phyloP scores from a whole-genome alignment of 1,284 basidiomycete species.

The Lentinula novae-zelandiae region DNA sequence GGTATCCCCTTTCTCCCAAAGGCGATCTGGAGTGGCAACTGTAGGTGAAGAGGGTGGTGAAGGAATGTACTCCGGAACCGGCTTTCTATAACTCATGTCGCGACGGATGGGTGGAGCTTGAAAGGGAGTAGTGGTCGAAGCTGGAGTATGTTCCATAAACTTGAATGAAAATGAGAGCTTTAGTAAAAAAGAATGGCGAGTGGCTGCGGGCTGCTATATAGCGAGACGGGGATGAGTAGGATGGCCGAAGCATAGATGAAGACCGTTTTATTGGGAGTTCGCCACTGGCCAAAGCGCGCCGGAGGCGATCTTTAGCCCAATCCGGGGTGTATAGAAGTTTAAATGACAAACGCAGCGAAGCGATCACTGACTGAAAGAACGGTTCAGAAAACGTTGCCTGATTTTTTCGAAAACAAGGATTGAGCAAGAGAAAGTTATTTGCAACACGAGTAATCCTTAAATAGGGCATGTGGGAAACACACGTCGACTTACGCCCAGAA shows the following conservation, averaged over 20 bases:
- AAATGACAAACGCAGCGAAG: not conserved
- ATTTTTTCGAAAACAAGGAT: not conserved
- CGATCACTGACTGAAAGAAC: conserved; percentile 1
- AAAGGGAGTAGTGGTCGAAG: conserved; percentile 19
- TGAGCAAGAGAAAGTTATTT: not conserved
- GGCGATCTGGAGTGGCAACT: conserved; percentile 22
- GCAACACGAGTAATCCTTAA: not conserved
- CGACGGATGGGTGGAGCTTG: conserved; percentile 22
- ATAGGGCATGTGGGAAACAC: conserved; percentile 7
- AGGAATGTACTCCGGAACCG: conserved; percentile 59
- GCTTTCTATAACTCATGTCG: conserved; percentile 61
- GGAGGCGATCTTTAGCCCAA: not conserved
- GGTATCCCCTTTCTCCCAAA: conserved; percentile 18
- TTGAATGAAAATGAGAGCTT: not conserved
- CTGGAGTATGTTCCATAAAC: not conserved
- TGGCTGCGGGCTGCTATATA: conserved; percentile 5
- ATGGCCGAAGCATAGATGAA: not conserved
- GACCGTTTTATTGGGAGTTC: not conserved
- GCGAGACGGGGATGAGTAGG: not conserved
- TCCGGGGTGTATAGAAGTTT: not conserved
- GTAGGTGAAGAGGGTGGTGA: conserved; percentile 48
- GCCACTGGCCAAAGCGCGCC: conserved; percentile 1
- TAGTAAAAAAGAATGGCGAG: not conserved
- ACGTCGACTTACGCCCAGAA: not conserved
- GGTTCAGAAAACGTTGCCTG: not conserved